Conservation (phyloP, 2,329 filamentous ascomycete genomes). For the Alternaria viburni region DNA sequence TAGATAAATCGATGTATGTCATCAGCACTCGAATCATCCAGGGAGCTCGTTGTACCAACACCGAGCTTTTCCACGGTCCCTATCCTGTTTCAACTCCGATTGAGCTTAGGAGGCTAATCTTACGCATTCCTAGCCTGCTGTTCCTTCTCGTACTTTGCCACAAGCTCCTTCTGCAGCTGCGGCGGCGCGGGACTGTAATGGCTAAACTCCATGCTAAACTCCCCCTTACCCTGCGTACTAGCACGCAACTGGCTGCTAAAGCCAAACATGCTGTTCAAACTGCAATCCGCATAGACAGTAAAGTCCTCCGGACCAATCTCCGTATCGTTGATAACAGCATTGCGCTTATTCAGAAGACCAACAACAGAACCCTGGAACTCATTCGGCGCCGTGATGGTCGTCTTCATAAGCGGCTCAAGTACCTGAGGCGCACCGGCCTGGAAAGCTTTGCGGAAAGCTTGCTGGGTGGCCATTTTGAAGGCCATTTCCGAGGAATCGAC, state of each 20-base stretch:
- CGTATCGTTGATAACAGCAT: conserved; percentile 92
- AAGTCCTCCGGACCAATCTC: conserved; percentile 95
- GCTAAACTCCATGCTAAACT: conserved; percentile 98
- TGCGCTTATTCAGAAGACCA: conserved; percentile 94
- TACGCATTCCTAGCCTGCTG: conserved; percentile 70
- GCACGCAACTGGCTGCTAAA: conserved; percentile 91
- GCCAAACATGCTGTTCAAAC: conserved; percentile 96
- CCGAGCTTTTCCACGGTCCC: background rate
- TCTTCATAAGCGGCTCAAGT: conserved; percentile 98
- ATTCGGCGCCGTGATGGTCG: conserved; percentile 89
- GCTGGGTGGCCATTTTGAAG: conserved; percentile 92
- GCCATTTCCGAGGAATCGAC: conserved; percentile 97
- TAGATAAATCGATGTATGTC: conserved; percentile 25
- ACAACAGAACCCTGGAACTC: conserved; percentile 98
- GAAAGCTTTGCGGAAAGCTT: conserved; percentile 96
- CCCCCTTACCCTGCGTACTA: conserved; percentile 96
- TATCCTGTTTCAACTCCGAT: conserved; percentile 21
- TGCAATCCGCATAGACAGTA: conserved; percentile 88
- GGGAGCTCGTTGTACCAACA: background rate
- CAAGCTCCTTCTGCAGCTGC: conserved; percentile 83
- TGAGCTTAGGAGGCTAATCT: conserved; percentile 12
- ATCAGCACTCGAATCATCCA: background rate
- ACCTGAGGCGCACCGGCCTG: conserved; percentile 79
- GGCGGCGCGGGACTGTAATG: conserved; percentile 88
- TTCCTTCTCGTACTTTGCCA: conserved; percentile 71